Evolutionary conservation across 2,329 filamentous ascomycete genomes (phyloP).

Genomic region (Ampelomyces quisqualis): DNA sequence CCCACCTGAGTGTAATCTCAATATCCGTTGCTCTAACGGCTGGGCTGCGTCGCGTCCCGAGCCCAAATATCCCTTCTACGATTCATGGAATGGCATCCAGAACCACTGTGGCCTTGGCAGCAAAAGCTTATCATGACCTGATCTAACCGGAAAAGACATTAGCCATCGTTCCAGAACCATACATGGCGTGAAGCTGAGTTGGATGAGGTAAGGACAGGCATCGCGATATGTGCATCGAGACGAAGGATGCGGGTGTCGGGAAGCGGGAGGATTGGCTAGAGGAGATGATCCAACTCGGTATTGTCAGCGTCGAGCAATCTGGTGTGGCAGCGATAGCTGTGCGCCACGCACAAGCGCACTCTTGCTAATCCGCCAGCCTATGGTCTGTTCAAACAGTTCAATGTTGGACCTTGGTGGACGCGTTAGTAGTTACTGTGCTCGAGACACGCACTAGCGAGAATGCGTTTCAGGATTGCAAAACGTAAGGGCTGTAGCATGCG

Average conservation of each 20-base stretch:
- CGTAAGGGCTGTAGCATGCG: slow-evolving; percentile 17
- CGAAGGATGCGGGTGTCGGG: slow-evolving; percentile 7
- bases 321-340: no score
- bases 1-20: background rate
- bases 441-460: no score
- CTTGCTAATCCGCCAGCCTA: no score
- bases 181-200: slow-evolving; percentile 8
- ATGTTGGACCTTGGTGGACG: no score
- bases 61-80: slow-evolving; percentile 5
- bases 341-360: no score
- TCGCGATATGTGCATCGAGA: slow-evolving; percentile 9
- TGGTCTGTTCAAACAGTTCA: no score
- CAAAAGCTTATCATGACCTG: slow-evolving; percentile 10
- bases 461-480: slow-evolving; percentile 8
- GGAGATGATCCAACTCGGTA: no score
- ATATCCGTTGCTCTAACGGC: slow-evolving; percentile 1
- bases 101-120: slow-evolving; percentile 10
- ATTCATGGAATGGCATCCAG: slow-evolving; percentile 10
- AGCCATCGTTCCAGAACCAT: slow-evolving; percentile 16
- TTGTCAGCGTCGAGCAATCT: background rate
- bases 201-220: slow-evolving; percentile 7
- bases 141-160: slow-evolving; percentile 7
- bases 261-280: slow-evolving; percentile 5
- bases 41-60: slow-evolving; percentile 1
- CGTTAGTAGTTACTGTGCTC: no score